Evolutionary conservation across 2,329 filamentous ascomycete species (phyloP).

Genomic region (Calonectria montana): DNA sequence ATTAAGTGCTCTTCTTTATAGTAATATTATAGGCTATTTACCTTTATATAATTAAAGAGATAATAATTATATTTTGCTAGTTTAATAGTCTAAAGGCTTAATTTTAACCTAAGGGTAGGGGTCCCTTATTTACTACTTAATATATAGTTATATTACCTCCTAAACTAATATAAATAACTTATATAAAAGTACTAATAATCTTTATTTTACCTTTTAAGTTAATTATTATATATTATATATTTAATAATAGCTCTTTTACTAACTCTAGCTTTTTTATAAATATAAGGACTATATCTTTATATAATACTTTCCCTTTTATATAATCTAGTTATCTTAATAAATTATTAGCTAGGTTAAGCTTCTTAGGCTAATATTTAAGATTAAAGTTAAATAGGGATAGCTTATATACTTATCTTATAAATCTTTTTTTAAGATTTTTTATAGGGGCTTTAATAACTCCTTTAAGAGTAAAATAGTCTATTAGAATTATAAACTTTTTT

Average conservation of each 20-base stretch:
- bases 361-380: not conserved
- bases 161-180: not conserved
- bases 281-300: not conserved
- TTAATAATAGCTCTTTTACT: not conserved
- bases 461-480: conserved; percentile 3
- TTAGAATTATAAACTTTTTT: conserved; percentile 7
- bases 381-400: not conserved
- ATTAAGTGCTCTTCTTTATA: not conserved
- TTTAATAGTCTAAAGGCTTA: not conserved
- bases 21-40: not conserved
- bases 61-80: not conserved
- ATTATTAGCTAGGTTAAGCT: not conserved
- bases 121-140: too few species aligned
- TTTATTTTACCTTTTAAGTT: not conserved
- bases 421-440: not conserved
- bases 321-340: not conserved
- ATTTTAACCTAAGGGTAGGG: not conserved
- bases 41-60: not conserved
- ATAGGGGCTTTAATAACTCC: not conserved
- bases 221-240: not conserved
- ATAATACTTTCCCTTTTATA: not conserved
- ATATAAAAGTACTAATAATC: not conserved
- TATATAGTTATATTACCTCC: not conserved
- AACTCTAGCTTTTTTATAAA: not conserved
- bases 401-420: not conserved